Base-by-base conservation (phyloP, 441 rosid genomes). In the Erodium trifolium region DNA sequence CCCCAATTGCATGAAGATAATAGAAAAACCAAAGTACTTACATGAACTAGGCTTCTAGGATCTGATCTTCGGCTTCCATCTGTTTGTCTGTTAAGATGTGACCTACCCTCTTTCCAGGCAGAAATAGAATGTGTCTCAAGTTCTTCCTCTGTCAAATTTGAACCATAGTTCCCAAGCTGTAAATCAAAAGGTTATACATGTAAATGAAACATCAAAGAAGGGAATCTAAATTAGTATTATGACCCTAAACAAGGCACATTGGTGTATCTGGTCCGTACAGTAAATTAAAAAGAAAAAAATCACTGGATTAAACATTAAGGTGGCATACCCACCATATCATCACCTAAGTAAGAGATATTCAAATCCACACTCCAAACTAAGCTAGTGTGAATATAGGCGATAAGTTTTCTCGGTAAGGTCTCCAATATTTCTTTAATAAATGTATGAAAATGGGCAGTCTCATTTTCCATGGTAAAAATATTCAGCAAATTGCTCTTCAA, bases 81-180 rank as follows among this genome's bases (percentile, higher is more conserved):
- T 65, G 83, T 62, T 71, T 83, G 87, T 75, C 83, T 77, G 49
- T 49, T 80, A 70, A 85, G 74, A 74, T 79, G 78, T 37, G 79
- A 71, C 73, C 83, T 85, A 18, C 85, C 86, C 74, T 83, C 88
- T 71, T 87, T 87, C 91, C 91, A 87, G 37, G 91, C 91, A 12
- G 89, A 84, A 70, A 87, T 87, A 34, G 87, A 79, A 77, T 85
- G 91, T 1, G 86, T 83, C 67, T 87, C 91, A 18, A 87, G 81
- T 76, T 87, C 89, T 79, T 87, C 91, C 82, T 87, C 91, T 1
- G 91, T 87, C 80, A 87, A 73, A 73, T 83, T 85, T 18, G 91
- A 82, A 49, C 91, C 87, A 77, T 72, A 81, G 77, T 73, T 87
- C 65, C 88, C 87, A 68, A 87, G 87, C 91, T 87, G 86, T 75